Evolutionary conservation across 805 yeast genomes (phyloP), one percentile per base, ranked within the genome.

Genomic region (Yamadazyma akitaensis): DNA sequence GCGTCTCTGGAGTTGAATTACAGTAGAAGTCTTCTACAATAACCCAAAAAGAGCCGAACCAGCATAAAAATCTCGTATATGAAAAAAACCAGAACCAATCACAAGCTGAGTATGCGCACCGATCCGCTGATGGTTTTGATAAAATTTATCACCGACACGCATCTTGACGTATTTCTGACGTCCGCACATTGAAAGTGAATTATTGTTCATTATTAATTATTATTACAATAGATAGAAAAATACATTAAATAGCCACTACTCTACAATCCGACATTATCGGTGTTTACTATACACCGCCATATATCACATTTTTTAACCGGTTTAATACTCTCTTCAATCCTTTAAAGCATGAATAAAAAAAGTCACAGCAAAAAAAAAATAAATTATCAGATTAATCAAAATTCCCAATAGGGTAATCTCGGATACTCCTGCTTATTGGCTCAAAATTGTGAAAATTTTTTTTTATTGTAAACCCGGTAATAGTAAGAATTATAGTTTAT

Each of bases 321-420:
- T 21, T 21, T 7, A 21, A 21, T 5, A 21, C 24, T 7, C 6
- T 21, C 6, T 21, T 21, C 7, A 21, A 21, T 21, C 24, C 24
- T 21, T 21, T 7, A 21, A 21, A 21, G 6, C 24, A 21, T 21
- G 24, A 21, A n/a, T n/a, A 13, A 28, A 28, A 28, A 28, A 28
- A 13, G 3, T 11, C n/a, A 12, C n/a, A 12, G 10, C 5, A 28
- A 28, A n/a, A 24, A 32, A 41, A 8, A 32, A 41, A 39, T 6
- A 39, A 39, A 41, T 41, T 41, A 41, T 41, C 43, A 41, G 43
- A 41, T 41, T 41, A 41, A 41, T 41, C 43, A 41, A 41, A 31
- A 32, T 41, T 32, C 37, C 43, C 18, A 11, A 41, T 31, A 33
- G 31, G 37, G 43, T 5, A 32, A 24, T 16, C 31, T 21, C 30